Evolutionary conservation across 768 basidiomycete species (phyloP).

Genomic region (Psilocybe tampanensis): DNA sequence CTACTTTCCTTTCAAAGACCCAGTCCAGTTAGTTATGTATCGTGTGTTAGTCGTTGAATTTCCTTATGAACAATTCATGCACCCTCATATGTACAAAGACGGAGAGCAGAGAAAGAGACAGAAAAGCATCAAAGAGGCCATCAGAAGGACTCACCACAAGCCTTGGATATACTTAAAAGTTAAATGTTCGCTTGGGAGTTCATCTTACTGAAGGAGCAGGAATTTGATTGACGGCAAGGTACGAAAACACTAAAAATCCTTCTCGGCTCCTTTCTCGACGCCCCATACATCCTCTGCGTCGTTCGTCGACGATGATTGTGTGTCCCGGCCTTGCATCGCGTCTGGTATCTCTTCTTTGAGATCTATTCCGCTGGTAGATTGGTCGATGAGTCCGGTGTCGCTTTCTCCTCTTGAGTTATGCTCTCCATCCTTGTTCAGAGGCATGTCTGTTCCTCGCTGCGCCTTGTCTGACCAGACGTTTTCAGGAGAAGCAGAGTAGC

Average conservation of each 20-base stretch:
- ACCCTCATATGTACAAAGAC: too few species aligned
- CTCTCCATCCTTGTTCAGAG: neutral
- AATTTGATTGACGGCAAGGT: neutral
- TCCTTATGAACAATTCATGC: too few species aligned
- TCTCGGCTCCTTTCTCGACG: conserved; percentile 20
- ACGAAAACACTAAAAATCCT: conserved; percentile 15
- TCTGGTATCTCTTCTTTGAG: conserved; percentile 15
- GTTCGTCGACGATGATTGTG: neutral
- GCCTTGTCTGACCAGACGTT: conserved; percentile 13
- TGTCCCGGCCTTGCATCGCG: conserved; percentile 18
- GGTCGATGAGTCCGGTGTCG: conserved; percentile 18
- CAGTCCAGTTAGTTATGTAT: too few species aligned
- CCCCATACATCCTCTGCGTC: conserved; percentile 18
- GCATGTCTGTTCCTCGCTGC: conserved; percentile 13
- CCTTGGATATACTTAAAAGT: too few species aligned
- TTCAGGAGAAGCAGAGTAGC: conserved; percentile 14
- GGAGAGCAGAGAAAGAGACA: too few species aligned
- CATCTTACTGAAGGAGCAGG: too few species aligned
- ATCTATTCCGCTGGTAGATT: conserved; percentile 13
- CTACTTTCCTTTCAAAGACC: too few species aligned
- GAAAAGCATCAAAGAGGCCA: too few species aligned
- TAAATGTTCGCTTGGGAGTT: too few species aligned
- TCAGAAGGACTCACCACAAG: too few species aligned
- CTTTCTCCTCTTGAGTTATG: neutral
- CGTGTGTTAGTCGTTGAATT: too few species aligned